Percentiles rank a stretch among this genome's conserved stretches.
Conservation (phyloP, 2,329 filamentous ascomycete genomes). For the Lasiodiplodia citricola region DNA sequence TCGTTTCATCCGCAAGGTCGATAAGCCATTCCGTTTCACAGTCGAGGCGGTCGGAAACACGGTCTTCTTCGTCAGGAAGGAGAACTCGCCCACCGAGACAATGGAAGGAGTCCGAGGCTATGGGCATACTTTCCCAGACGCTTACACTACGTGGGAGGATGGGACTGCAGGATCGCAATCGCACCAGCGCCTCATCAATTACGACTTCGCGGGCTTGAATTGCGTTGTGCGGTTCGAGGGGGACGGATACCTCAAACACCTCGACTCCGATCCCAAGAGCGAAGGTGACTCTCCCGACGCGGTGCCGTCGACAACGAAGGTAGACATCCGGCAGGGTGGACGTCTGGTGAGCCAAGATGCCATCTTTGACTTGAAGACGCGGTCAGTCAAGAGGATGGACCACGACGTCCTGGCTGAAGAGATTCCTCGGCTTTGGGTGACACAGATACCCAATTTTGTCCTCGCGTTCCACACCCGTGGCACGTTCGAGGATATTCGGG, state of each 20-base stretch:
- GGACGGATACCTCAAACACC: constrained; percentile 60
- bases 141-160: constrained; percentile 67
- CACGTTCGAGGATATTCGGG: constrained; percentile 50
- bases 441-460: constrained; percentile 59
- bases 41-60: constrained; percentile 62
- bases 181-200: constrained; percentile 67
- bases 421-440: constrained; percentile 55
- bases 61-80: constrained; percentile 67
- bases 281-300: neutral
- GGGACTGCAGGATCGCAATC: constrained; percentile 61
- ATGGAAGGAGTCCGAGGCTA: constrained; percentile 64
- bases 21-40: constrained; percentile 62
- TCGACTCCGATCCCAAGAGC: constrained; percentile 2
- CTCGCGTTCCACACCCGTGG: constrained; percentile 55
- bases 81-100: constrained; percentile 63
- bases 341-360: constrained; percentile 46
- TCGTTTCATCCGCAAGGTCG: constrained; percentile 56
- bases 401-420: constrained; percentile 47
- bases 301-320: neutral
- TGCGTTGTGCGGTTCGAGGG: constrained; percentile 62
- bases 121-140: constrained; percentile 70
- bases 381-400: constrained; percentile 41
- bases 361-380: constrained; percentile 61
- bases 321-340: constrained; percentile 35
- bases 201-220: constrained; percentile 60